phyloP scores from a whole-genome alignment of 345 rosid species.

The Orychophragmus violaceus region DNA sequence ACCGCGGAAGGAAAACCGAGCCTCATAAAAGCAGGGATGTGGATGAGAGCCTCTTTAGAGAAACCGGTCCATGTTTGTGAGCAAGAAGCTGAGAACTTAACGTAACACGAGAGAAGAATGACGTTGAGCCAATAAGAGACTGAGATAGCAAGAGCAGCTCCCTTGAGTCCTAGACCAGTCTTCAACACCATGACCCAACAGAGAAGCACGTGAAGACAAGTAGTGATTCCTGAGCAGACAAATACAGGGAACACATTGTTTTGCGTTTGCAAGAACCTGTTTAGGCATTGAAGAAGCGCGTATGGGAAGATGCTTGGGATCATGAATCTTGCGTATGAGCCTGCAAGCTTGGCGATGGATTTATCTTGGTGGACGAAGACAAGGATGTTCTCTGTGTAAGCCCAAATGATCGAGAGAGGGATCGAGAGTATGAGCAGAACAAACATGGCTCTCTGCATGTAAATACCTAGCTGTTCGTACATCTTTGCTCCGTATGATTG shows the following conservation, averaged over 20 bases:
- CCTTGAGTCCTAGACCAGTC: conserved; percentile 34
- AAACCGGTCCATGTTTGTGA: conserved; percentile 24
- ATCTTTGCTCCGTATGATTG: conserved; percentile 69
- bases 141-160: conserved; percentile 43
- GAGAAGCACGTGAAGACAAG: conserved; percentile 27
- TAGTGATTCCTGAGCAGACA: conserved; percentile 33
- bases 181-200: conserved; percentile 43
- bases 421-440: conserved; percentile 51
- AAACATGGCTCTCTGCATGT: conserved; percentile 65
- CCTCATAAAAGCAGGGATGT: no score
- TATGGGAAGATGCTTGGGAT: conserved; percentile 36
- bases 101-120: conserved; percentile 15
- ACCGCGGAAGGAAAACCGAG: conserved; percentile 16
- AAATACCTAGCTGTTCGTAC: conserved; percentile 47
- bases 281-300: conserved; percentile 34
- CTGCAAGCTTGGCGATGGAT: conserved; percentile 35
- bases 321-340: conserved; percentile 35
- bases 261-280: conserved; percentile 44
- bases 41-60: conserved; percentile 5
- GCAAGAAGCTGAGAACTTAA: conserved; percentile 29
- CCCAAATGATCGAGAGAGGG: conserved; percentile 48
- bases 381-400: not conserved
- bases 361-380: conserved; percentile 9
- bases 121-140: conserved; percentile 35
- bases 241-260: conserved; percentile 43